Conservation (phyloP, 768 basidiomycete genomes). For the Amanita molliuscula region DNA sequence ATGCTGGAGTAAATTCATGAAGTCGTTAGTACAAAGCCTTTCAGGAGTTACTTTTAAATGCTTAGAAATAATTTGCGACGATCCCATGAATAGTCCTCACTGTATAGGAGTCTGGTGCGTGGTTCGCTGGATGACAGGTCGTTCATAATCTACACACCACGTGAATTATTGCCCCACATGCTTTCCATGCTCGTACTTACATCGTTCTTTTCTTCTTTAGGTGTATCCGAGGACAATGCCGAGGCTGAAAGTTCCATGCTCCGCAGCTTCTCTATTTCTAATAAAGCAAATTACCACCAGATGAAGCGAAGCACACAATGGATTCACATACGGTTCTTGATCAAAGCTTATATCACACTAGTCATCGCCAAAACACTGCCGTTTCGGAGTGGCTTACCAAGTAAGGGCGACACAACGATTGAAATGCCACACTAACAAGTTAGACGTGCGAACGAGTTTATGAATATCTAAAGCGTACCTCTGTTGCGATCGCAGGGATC, state of each 20-base stretch:
- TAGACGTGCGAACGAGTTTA: not conserved
- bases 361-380: not conserved
- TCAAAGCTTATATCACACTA: constrained; percentile 42
- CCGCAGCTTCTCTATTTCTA: constrained; percentile 58
- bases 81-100: constrained; percentile 26
- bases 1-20: constrained; percentile 36
- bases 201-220: constrained; percentile 38
- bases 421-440: constrained; percentile 51
- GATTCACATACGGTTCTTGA: constrained; percentile 63
- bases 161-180: not conserved
- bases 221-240: constrained; percentile 60
- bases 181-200: constrained; percentile 20
- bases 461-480: constrained; percentile 23
- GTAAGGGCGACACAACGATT: constrained; percentile 66
- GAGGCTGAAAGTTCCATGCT: constrained; percentile 44
- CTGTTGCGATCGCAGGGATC: constrained; percentile 61
- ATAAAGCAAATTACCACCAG: not conserved
- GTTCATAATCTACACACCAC: constrained; percentile 36
- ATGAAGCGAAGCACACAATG: not conserved
- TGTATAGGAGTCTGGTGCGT: constrained; percentile 55
- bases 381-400: constrained; percentile 34
- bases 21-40: constrained; percentile 45
- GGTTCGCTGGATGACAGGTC: constrained; percentile 56
- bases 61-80: not conserved
- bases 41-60: constrained; percentile 61